These are phyloP conservation scores for Cubamyces sp. DNA, from an alignment of 768 basidiomycete genomes.

Conservation along the genomic window DNA sequence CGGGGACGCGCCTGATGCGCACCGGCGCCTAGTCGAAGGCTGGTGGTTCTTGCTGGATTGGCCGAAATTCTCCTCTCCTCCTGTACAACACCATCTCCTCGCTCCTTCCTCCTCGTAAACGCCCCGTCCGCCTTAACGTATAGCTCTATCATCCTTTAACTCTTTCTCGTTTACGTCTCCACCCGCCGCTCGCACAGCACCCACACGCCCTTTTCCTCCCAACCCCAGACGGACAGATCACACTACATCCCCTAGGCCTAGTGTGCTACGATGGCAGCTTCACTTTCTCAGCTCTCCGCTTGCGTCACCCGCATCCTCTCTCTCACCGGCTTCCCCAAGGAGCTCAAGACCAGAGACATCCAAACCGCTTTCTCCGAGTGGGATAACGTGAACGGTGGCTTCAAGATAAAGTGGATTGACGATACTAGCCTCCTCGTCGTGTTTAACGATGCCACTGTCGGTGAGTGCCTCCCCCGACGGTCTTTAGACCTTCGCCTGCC, in stretches of 20 bases:
- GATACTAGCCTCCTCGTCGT: constrained; percentile 96
- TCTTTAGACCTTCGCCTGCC: neutral
- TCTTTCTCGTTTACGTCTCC: constrained; percentile 21
- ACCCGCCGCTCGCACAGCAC: constrained; percentile 25
- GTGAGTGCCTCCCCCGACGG: constrained; percentile 54
- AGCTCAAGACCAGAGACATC: constrained; percentile 97
- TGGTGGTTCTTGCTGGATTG: constrained; percentile 17
- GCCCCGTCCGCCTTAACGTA: constrained; percentile 24
- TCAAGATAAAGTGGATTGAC: constrained; percentile 99
- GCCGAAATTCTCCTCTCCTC: constrained; percentile 21
- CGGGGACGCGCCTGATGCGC: constrained; percentile 26
- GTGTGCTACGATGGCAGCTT: constrained; percentile 58
- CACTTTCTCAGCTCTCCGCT: constrained; percentile 84
- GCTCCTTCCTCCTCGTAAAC: constrained; percentile 20
- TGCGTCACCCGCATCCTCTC: constrained; percentile 95
- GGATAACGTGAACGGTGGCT: constrained; percentile 85
- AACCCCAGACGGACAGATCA: constrained; percentile 8
- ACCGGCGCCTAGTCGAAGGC: constrained; percentile 15
- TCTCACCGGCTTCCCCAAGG: constrained; percentile 90
- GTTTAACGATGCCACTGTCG: constrained; percentile 86
- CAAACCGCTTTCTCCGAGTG: constrained; percentile 89
- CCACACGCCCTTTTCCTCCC: constrained; percentile 22
- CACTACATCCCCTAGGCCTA: constrained; percentile 5
- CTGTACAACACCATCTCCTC: constrained; percentile 24
- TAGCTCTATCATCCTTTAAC: constrained; percentile 24